Percentiles rank a stretch among this genome's conserved stretches.
Conservation (phyloP, 2,329 filamentous ascomycete species). For the Trichoderma breve region DNA sequence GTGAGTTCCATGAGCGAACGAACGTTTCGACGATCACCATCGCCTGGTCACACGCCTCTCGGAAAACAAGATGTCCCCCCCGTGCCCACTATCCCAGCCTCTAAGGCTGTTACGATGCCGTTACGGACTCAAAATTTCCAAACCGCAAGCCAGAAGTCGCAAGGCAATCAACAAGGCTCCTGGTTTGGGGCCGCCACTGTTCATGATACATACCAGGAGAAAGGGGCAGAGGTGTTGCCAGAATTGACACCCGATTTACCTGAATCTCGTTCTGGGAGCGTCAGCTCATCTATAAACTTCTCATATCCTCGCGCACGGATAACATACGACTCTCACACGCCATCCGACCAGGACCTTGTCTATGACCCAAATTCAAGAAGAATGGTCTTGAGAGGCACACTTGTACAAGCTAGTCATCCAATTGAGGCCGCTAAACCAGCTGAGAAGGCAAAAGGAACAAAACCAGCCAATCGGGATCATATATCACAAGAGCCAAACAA, state of each 20-base stretch:
- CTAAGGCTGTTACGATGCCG: constrained; percentile 30
- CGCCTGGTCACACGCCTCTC: constrained; percentile 48
- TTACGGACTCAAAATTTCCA: constrained; percentile 50
- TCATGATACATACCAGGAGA: constrained; percentile 44
- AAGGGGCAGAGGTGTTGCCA: constrained; percentile 43
- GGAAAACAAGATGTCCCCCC: constrained; percentile 59
- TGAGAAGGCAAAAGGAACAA: constrained; percentile 5
- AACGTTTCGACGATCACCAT: constrained; percentile 80
- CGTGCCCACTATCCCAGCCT: constrained; percentile 67
- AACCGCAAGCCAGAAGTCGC: constrained; percentile 53
- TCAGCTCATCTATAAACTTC: constrained; percentile 57
- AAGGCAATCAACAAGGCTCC: constrained; percentile 40
- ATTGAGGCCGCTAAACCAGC: constrained; percentile 16
- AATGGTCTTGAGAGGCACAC: constrained; percentile 51
- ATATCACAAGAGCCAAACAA: background rate
- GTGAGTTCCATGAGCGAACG: constrained; percentile 83
- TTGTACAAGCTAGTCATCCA: constrained; percentile 32
- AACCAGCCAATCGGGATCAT: background rate
- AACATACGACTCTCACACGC: constrained; percentile 28
- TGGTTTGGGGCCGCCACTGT: constrained; percentile 50
- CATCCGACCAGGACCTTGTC: constrained; percentile 49
- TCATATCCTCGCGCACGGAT: constrained; percentile 53
- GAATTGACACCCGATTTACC: constrained; percentile 29
- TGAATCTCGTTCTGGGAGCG: constrained; percentile 41
- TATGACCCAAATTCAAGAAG: constrained; percentile 66